Base-by-base conservation (phyloP, 2,329 filamentous ascomycete genomes). In the Nemania bipapillata region DNA sequence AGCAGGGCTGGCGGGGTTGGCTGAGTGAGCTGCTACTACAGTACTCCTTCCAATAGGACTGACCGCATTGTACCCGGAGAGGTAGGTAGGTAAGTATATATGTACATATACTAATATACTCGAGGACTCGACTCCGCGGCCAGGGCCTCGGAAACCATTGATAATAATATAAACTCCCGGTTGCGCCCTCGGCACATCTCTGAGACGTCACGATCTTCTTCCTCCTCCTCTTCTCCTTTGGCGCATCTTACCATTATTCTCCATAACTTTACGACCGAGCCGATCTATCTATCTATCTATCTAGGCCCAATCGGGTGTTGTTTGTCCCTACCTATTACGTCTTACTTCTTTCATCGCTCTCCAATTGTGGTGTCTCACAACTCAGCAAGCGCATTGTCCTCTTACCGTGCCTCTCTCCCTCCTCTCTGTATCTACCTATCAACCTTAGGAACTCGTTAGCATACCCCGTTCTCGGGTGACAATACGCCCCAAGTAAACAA, bases 111-210 rank as follows among this genome's bases (percentile, higher is more conserved):
- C 12, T n/a, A 12, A 12, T 15, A 4, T n/a, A 45, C 45, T 49
- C 45, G 45, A 49, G 15, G 45, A 24, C 22, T 26, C 20, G 20
- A 12, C 40, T 32, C 40, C 6, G 17, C 40, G 6, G 11, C 40
- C 3, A 7, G 40, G 4, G 9, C 30, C 30, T 9, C 40, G 7
- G 20, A 49, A 24, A 26, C 45, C 45, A 15, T 12, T 26, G 4
- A 32, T 7, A 32, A 30, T 32, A n/a, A 32, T 65, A 69, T 74
- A 73, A 74, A 69, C 70, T 62, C 52, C 37, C 57, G 63, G 63
- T 45, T 69, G 30, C 50, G 52, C 70, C 72, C 69, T 73, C 72
- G 71, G 70, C 72, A 72, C 70, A 70, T 53, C 49, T 72, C 61
- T 66, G 52, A 56, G 63, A 60, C 40, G 59, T 69, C 63, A 71